These are phyloP conservation scores for Adansonia grandidieri DNA, from an alignment of 441 rosid genomes.

Conservation along the genomic window DNA sequence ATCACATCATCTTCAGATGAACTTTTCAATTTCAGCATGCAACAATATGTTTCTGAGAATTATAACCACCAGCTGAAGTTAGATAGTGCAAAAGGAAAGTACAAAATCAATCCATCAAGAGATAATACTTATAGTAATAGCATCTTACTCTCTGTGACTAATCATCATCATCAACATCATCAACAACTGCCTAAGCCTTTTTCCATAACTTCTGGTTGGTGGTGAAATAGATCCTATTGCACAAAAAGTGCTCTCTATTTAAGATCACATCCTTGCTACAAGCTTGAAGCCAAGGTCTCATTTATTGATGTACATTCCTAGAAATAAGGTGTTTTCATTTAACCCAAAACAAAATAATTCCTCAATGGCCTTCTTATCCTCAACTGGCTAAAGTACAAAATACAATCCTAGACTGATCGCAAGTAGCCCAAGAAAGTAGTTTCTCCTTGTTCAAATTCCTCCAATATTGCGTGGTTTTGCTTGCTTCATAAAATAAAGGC, in stretches of 20 bases:
- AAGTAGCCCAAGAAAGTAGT: neutral
- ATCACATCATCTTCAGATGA: conserved; percentile 72
- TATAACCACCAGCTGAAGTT: conserved; percentile 28
- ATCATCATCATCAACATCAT: neutral
- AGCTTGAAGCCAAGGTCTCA: neutral
- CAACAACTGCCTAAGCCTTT: neutral
- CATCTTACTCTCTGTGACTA: conserved; percentile 16
- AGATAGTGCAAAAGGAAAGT: conserved; percentile 24
- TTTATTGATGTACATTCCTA: neutral
- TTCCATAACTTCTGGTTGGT: neutral
- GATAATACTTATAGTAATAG: conserved; percentile 19
- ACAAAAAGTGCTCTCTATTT: neutral
- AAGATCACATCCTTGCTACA: neutral
- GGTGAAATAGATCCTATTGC: conserved; percentile 8
- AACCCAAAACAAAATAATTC: neutral
- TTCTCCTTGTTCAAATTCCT: neutral
- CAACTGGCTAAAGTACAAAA: neutral
- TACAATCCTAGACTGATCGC: neutral
- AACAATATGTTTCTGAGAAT: conserved; percentile 74
- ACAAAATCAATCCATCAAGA: conserved; percentile 23
- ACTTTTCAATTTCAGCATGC: conserved; percentile 77
- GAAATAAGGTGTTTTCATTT: neutral
- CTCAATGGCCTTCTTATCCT: conserved; percentile 8
- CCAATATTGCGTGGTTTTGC: neutral
- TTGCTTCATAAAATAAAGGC: conserved; percentile 6